Conservation (phyloP, 768 basidiomycete species). For the Boletus reticulatus region DNA sequence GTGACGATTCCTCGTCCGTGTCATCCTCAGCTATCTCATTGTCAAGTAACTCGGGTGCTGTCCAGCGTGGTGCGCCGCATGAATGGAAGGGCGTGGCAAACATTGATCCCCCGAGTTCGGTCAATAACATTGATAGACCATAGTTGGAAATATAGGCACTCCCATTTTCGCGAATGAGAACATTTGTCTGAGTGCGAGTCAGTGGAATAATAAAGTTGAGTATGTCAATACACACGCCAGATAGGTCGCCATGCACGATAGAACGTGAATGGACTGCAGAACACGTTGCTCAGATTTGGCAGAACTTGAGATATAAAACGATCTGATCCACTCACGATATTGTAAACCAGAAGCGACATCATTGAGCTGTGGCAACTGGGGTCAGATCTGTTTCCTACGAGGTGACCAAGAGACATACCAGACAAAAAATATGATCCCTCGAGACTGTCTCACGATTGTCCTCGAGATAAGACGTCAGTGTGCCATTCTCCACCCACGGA, state of each 20-base stretch:
- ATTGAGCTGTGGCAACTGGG: slow-evolving; percentile 2
- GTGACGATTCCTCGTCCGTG: background rate
- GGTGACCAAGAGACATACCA: background rate
- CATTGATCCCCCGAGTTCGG: no score
- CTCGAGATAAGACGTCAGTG: slow-evolving; percentile 17
- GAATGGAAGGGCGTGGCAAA: slow-evolving; percentile 19
- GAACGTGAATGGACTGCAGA: slow-evolving; percentile 15
- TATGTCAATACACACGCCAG: slow-evolving; percentile 7
- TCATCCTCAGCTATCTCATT: background rate
- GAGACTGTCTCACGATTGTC: background rate
- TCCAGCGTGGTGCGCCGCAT: slow-evolving; percentile 3
- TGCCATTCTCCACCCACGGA: no score
- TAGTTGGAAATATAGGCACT: no score
- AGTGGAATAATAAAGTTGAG: background rate
- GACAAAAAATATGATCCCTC: background rate
- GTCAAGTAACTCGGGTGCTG: slow-evolving; percentile 12
- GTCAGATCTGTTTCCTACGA: background rate
- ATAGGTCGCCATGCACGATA: slow-evolving; percentile 19
- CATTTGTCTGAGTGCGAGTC: background rate
- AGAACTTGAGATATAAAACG: rapidly evolving
- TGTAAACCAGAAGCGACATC: background rate
- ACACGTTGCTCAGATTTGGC: no score
- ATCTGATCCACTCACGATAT: no score
- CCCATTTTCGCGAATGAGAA: no score
- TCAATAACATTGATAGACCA: no score